Evolutionary conservation across 2,329 filamentous ascomycete species (phyloP).

Genomic region (Sordariomycetes sp.): DNA sequence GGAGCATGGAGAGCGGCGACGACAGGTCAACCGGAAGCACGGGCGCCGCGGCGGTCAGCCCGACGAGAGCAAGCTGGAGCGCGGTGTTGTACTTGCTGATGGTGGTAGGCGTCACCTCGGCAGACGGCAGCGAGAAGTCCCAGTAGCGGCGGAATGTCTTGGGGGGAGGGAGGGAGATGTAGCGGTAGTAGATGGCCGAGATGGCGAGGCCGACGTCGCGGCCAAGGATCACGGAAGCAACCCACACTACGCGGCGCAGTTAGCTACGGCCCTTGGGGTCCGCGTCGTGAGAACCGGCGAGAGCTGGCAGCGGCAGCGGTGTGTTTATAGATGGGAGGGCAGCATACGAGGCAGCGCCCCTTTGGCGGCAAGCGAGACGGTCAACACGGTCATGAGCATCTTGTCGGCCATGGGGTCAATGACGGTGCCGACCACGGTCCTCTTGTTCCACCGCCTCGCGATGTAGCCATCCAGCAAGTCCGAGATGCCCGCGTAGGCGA

Average conservation of each 20-base stretch:
- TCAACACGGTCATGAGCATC: constrained; percentile 85
- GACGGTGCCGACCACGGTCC: constrained; percentile 89
- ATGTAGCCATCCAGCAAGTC: constrained; percentile 93
- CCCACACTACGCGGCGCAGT: constrained; percentile 49
- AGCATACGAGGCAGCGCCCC: constrained; percentile 65
- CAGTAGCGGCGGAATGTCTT: constrained; percentile 91
- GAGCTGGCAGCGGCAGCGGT: background rate
- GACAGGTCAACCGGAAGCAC: constrained; percentile 52
- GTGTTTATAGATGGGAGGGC: background rate
- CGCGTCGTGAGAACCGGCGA: background rate
- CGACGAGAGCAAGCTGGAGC: constrained; percentile 78
- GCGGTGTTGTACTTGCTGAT: constrained; percentile 93
- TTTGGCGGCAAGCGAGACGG: constrained; percentile 74
- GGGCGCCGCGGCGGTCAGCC: constrained; percentile 71
- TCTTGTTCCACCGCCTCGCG: constrained; percentile 73
- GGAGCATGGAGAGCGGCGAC: constrained; percentile 46
- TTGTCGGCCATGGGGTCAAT: constrained; percentile 98
- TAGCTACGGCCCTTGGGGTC: background rate
- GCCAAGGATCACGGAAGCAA: constrained; percentile 83
- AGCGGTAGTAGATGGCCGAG: constrained; percentile 88
- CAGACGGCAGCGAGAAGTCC: constrained; percentile 89
- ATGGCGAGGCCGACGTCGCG: constrained; percentile 75
- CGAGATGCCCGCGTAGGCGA: constrained; percentile 83
- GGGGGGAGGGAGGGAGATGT: constrained; percentile 84
- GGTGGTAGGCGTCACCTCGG: constrained; percentile 72